phyloP scores from a whole-genome alignment of 192 early-diverging fungal genomes.

The Pilobolus umbonatus region DNA sequence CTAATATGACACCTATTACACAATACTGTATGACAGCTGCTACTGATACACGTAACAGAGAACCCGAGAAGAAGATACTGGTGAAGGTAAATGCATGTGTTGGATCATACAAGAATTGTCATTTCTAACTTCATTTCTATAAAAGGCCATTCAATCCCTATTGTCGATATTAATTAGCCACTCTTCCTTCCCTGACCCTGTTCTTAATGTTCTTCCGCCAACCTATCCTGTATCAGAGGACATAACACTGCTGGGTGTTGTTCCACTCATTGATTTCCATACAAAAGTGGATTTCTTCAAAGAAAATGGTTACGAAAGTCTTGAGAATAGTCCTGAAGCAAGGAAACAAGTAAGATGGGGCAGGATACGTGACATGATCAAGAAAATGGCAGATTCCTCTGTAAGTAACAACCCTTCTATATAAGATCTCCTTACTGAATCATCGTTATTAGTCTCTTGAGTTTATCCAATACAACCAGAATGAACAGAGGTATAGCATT shows the following conservation, averaged over 20 bases:
- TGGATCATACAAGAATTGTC: background rate
- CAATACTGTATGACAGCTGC: constrained; percentile 17
- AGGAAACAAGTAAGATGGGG: constrained; percentile 34
- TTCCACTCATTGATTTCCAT: constrained; percentile 32
- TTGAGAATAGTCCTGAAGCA: constrained; percentile 8
- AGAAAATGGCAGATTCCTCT: constrained; percentile 28
- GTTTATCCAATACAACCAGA: constrained; percentile 34
- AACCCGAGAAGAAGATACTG: constrained; percentile 13
- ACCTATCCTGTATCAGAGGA: constrained; percentile 34
- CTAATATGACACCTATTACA: constrained; percentile 15
- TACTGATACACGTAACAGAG: constrained; percentile 8
- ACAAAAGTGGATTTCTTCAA: constrained; percentile 31
- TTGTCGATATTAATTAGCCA: constrained; percentile 15
- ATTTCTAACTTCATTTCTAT: background rate
- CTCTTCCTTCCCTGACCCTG: constrained; percentile 19
- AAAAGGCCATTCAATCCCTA: constrained; percentile 20
- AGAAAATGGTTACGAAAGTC: constrained; percentile 13
- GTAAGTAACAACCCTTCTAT: too few relatives aligned
- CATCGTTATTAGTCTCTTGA: constrained; percentile 28
- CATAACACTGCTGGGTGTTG: constrained; percentile 28
- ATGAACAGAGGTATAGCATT: constrained; percentile 28
- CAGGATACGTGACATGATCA: constrained; percentile 24
- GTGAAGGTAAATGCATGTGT: constrained; percentile 4
- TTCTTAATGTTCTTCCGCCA: constrained; percentile 16
- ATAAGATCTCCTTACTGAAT: background rate